Evolutionary conservation across 2,329 filamentous ascomycete species (phyloP).

Genomic region (Thielaviopsis punctulata): DNA sequence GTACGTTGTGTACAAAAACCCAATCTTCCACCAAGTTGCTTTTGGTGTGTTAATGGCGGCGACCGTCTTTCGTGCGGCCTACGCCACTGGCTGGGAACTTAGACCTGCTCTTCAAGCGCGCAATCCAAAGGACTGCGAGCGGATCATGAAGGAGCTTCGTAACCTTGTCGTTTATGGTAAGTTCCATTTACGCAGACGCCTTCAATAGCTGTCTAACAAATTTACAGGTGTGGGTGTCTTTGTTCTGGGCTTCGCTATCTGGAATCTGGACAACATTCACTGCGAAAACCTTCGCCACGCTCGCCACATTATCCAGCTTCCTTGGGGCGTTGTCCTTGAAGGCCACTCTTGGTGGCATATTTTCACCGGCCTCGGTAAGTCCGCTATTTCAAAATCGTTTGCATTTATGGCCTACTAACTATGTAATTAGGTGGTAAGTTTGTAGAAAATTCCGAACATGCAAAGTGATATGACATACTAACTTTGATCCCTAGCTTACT

Average conservation of each 20-base stretch:
- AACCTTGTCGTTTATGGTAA: slow-evolving; percentile 43
- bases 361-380: slow-evolving; percentile 54
- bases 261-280: slow-evolving; percentile 65
- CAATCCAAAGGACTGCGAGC: slow-evolving; percentile 31
- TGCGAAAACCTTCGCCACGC: slow-evolving; percentile 48
- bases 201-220: neutral
- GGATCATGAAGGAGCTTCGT: slow-evolving; percentile 50
- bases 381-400: neutral
- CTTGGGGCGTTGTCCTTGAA: slow-evolving; percentile 59
- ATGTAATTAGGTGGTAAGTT: slow-evolving; percentile 4
- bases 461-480: neutral
- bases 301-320: slow-evolving; percentile 52
- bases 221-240: slow-evolving; percentile 47
- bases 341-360: slow-evolving; percentile 50
- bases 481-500: slow-evolving; percentile 40
- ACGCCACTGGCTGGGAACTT: slow-evolving; percentile 44
- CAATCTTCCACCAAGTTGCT: slow-evolving; percentile 65
- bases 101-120: slow-evolving; percentile 28
- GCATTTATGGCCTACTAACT: neutral
- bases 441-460: neutral
- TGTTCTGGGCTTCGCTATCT: slow-evolving; percentile 56
- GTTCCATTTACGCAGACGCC: slow-evolving; percentile 8
- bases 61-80: slow-evolving; percentile 57
- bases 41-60: slow-evolving; percentile 56
- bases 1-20: slow-evolving; percentile 70